Conservation (phyloP, 495 filamentous ascomycete genomes). For the Podospora conica region DNA sequence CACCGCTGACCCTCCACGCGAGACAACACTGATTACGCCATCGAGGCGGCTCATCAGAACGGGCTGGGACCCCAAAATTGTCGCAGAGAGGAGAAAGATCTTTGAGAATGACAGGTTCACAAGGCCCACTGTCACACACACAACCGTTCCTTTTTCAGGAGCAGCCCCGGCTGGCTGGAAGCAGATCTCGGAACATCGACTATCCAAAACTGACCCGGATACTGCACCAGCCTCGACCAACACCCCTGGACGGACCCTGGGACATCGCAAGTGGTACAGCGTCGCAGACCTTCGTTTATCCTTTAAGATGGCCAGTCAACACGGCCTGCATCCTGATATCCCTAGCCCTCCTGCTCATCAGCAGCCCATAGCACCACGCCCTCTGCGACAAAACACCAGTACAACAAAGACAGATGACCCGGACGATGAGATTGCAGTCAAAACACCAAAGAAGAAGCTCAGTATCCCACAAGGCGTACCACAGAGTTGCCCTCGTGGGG, state of each 20-base stretch:
- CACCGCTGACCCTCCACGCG: background rate
- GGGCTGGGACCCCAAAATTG: constrained; percentile 23
- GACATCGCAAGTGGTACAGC: constrained; percentile 24
- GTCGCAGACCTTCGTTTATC: constrained; percentile 33
- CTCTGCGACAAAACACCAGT: background rate
- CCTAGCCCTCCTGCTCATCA: background rate
- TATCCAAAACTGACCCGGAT: background rate
- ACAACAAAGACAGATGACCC: background rate
- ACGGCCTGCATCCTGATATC: background rate
- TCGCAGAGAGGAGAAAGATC: constrained; percentile 30
- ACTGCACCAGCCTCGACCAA: background rate
- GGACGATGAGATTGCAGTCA: background rate
- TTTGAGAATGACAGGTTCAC: constrained; percentile 23
- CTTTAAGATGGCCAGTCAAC: constrained; percentile 20
- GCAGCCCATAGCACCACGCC: background rate
- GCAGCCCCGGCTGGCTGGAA: background rate
- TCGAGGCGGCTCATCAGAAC: background rate
- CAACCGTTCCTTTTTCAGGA: constrained; percentile 2
- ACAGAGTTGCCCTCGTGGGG: background rate
- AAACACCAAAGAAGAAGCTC: background rate
- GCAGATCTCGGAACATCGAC: background rate
- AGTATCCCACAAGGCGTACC: background rate
- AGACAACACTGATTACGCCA: background rate
- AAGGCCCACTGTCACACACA: background rate
- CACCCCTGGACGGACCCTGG: constrained; percentile 4